phyloP scores from a whole-genome alignment of 176 grass and related monocot genomes.

The Coix lacrymajobi region DNA sequence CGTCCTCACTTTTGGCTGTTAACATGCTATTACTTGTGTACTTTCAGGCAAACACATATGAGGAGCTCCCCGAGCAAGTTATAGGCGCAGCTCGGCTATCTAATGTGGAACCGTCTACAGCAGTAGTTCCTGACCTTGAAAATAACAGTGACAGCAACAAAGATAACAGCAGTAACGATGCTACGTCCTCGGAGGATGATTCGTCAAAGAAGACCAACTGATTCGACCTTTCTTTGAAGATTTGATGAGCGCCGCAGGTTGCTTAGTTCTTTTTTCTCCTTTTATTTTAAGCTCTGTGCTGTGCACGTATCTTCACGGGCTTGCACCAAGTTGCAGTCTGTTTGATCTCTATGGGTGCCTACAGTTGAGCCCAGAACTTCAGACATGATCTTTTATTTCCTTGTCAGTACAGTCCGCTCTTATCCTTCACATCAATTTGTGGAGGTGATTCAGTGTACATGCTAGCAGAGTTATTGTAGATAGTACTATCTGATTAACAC shows the following conservation, averaged over 20 bases:
- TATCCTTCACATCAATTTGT: background rate
- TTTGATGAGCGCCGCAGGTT: background rate
- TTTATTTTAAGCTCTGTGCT: conserved; percentile 1
- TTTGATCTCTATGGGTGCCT: background rate
- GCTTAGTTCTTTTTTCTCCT: background rate
- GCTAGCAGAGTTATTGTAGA: background rate
- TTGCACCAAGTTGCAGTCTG: background rate
- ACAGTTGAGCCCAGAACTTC: background rate
- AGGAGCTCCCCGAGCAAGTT: conserved; percentile 87
- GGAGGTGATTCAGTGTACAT: background rate
- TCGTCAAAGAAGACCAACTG: conserved; percentile 51
- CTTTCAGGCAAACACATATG: conserved; percentile 64
- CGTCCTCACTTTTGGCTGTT: background rate
- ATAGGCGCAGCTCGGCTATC: conserved; percentile 71
- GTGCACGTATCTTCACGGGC: background rate
- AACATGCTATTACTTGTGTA: background rate
- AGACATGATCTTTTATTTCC: background rate
- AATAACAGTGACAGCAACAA: conserved; percentile 14
- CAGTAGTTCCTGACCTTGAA: conserved; percentile 48
- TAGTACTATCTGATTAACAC: background rate
- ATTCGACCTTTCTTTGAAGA: background rate
- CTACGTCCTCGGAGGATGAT: conserved; percentile 33
- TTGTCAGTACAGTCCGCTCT: background rate
- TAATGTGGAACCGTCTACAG: conserved; percentile 73
- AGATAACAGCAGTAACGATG: conserved; percentile 15